phyloP scores from a whole-genome alignment of 257 asterid species.

The Thymus quinquecostatus region DNA sequence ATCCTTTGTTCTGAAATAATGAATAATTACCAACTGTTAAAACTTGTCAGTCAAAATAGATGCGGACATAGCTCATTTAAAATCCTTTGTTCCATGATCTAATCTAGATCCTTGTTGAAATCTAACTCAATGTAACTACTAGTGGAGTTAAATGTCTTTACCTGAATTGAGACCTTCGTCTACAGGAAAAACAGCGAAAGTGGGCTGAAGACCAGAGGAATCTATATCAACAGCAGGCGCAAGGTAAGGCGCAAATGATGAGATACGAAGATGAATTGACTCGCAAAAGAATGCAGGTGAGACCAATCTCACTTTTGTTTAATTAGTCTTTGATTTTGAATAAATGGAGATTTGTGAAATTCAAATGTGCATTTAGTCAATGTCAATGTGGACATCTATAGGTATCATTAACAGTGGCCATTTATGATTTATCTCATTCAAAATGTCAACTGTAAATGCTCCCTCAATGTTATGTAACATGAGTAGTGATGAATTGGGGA shows the following conservation, averaged over 20 bases:
- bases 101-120: slow-evolving; percentile 2
- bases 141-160: slow-evolving; percentile 20
- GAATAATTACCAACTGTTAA: slow-evolving; percentile 10
- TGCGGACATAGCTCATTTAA: slow-evolving; percentile 2
- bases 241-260: slow-evolving; percentile 89
- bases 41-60: slow-evolving; percentile 12
- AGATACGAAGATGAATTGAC: slow-evolving; percentile 93
- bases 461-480: neutral
- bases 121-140: neutral
- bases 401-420: neutral
- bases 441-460: slow-evolving; percentile 5
- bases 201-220: slow-evolving; percentile 96
- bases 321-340: neutral
- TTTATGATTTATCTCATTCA: slow-evolving; percentile 14
- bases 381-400: neutral
- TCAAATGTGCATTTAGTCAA: neutral
- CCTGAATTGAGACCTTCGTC: slow-evolving; percentile 19
- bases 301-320: slow-evolving; percentile 25
- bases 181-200: slow-evolving; percentile 81
- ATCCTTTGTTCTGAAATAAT: neutral
- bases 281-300: slow-evolving; percentile 91
- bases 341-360: neutral
- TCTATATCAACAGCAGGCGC: slow-evolving; percentile 81
- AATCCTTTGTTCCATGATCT: neutral
- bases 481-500: neutral